Percentiles rank a stretch among this genome's conserved stretches.
These are phyloP conservation scores for Allium sativum DNA, from an alignment of 106 monocot genomes.

Conservation along the genomic window DNA sequence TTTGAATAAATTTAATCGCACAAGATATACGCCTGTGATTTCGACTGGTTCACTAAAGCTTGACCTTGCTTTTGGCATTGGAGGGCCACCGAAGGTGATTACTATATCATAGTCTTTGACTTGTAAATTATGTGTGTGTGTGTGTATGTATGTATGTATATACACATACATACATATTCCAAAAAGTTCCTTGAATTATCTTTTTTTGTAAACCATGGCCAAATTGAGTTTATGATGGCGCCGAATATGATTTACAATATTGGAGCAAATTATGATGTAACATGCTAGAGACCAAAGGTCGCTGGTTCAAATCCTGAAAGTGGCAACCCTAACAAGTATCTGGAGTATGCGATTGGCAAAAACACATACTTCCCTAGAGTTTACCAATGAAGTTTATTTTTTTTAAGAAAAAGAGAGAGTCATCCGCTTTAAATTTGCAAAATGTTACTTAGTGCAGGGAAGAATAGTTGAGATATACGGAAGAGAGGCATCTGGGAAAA, in stretches of 20 bases:
- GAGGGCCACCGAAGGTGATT: constrained; percentile 81
- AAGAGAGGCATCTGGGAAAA: constrained; percentile 88
- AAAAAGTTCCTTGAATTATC: no score
- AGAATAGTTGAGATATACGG: constrained; percentile 94
- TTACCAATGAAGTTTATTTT: background rate
- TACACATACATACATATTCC: no score
- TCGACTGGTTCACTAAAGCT: constrained; percentile 85
- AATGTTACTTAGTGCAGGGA: constrained; percentile 45
- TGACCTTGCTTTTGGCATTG: constrained; percentile 81
- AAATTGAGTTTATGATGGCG: no score
- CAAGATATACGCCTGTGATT: constrained; percentile 40
- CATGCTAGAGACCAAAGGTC: no score
- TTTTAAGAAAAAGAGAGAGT: no score
- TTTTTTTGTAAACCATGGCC: no score
- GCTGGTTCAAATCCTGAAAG: no score
- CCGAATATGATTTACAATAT: no score
- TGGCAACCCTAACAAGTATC: background rate
- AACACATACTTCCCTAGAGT: background rate
- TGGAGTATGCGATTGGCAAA: background rate
- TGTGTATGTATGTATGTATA: no score
- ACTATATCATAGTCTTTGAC: background rate
- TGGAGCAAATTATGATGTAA: no score
- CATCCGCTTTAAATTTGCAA: background rate
- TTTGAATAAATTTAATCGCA: constrained; percentile 43
- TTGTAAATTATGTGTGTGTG: no score